Evolutionary conservation across 805 yeast genomes (phyloP), one percentile per base, ranked within the genome.

Genomic region (Candida taoyuanica): DNA sequence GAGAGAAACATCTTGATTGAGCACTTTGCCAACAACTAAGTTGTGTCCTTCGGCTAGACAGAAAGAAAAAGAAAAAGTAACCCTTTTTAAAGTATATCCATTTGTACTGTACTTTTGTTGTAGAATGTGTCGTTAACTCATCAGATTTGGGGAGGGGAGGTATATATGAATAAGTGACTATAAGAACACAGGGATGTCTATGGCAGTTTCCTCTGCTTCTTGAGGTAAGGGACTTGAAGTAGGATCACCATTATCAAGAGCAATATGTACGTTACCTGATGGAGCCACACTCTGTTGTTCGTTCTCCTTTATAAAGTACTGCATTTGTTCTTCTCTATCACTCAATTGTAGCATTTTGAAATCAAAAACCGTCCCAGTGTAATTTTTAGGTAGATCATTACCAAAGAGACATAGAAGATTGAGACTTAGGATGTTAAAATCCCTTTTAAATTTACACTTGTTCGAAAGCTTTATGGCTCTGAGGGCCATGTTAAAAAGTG

Each of bases 1-100:
- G 98, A 91, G 78, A 87, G 97, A 78, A 76, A 80, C 78, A 83
- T 86, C 74, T 81, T 93, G 70, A 80, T 93, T 72, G 94, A 88
- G 74, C 89, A 87, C 81, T 87, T 91, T 74, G 81, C 94, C 63
- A 85, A 84, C 70, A 84, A 84, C 68, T 88, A 85, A 73, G 80
- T 83, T 74, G 60, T 66, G 44, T 45, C 39, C 29, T 29, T 18
- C 12, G 17, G 16, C 6, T 27, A n/a, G n/a, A n/a, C n/a, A n/a
- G n/a, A n/a, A n/a, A n/a, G n/a, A n/a, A n/a, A n/a, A n/a, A n/a
- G n/a, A n/a, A n/a, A n/a, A n/a, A n/a, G n/a, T n/a, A n/a, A n/a
- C n/a, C n/a, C n/a, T n/a, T n/a, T n/a, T n/a, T n/a, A n/a, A n/a
- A n/a, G n/a, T n/a, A n/a, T n/a, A n/a, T n/a, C n/a, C n/a, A n/a